Evolutionary conservation across 768 basidiomycete genomes (phyloP), one percentile per base, ranked within the genome.

Genomic region (Termitomyces sp.): DNA sequence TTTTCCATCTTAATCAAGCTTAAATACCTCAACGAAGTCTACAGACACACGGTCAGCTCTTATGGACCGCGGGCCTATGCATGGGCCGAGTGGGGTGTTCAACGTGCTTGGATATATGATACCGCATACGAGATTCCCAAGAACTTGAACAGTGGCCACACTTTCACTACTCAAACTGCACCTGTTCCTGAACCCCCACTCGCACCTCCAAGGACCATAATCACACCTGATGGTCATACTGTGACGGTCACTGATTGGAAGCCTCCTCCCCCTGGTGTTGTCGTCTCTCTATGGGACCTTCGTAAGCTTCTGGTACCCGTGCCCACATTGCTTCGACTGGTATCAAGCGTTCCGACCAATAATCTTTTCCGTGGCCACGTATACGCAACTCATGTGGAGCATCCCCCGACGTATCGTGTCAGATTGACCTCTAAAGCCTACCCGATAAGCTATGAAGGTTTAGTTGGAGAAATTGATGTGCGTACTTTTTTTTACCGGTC

Each of bases 241-340:
- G 38, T 42, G 29, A 42, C 54, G 29, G 31, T 55, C 15, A 1
- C 14, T 32, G 8, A 32, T n/a, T 42, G 29, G 54, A 55, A 31
- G 40, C 54, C 54, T 38, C 29, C 54, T 43, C 4, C 53, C 2
- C 50, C 51, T 25, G 52, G 53, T 32, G 25, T 46, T 25, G 34
- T 54, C 11, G 53, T 47, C 29, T 60, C 59, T 46, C 6, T 60
- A 38, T 60, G 59, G 59, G 53, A 60, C 25, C 53, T 60, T 50
- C 59, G 59, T 29, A 55, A 12, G 12, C 37, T 60, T n/a, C 29
- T 31, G 14, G 29, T 14, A 42, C 52, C 51, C 14, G 3, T 14
- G 4, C 59, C 43, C 45, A 47, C 10, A 29, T 43, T 34, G 11
- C 34, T 55, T 47, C 36, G 15, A 31, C 40, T 53, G 46, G 14